These are phyloP conservation scores for Sugiyamaella neomexicana DNA, from an alignment of 1,139 yeast species.

Conservation along the genomic window DNA sequence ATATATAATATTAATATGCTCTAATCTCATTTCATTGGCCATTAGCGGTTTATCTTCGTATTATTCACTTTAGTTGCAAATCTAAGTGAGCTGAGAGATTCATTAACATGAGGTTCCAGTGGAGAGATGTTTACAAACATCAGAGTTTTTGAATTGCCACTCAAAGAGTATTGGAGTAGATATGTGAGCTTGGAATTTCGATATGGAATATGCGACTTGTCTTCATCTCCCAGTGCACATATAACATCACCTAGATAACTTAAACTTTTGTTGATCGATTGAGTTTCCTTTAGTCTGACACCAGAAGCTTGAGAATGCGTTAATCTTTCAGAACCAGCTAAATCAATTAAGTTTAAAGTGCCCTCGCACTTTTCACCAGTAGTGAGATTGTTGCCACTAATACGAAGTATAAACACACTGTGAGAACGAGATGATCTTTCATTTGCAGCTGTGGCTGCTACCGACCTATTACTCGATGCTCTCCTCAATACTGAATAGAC, in stretches of 20 bases:
- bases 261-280: conserved; percentile 82
- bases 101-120: conserved; percentile 58
- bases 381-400: conserved; percentile 54
- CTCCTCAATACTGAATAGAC: conserved; percentile 53
- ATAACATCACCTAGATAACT: conserved; percentile 93
- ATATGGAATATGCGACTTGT: conserved; percentile 51
- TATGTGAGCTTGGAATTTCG: conserved; percentile 70
- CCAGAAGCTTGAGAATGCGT: conserved; percentile 67
- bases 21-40: too few relatives aligned
- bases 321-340: conserved; percentile 91
- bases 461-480: conserved; percentile 60
- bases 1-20: conserved; percentile 8
- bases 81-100: conserved; percentile 78
- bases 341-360: conserved; percentile 69
- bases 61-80: conserved; percentile 72
- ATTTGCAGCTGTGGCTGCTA: conserved; percentile 81
- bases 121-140: conserved; percentile 95
- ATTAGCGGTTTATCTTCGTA: conserved; percentile 31
- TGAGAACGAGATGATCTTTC: conserved; percentile 75
- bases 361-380: conserved; percentile 60
- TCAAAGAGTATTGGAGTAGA: conserved; percentile 76
- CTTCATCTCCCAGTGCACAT: conserved; percentile 55
- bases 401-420: conserved; percentile 67
- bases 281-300: conserved; percentile 81
- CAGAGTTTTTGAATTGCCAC: conserved; percentile 83